Evolutionary conservation across 202 grass and related monocot genomes (phyloP), one percentile per base, ranked within the genome.

Genomic region (Schoenoplectus tabernaemontani): DNA sequence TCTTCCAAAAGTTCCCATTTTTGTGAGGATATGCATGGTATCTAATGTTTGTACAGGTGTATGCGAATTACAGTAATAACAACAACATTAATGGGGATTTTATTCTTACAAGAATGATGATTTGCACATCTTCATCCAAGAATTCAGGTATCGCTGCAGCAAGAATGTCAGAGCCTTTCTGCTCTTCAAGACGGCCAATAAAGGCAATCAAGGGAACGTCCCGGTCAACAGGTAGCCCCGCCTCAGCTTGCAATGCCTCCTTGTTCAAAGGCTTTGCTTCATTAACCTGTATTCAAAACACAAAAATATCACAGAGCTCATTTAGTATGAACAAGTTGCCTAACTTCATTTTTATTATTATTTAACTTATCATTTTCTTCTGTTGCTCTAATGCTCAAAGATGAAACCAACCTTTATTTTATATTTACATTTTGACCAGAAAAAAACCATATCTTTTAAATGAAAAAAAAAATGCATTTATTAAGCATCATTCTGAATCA

Each of bases 91-190:
- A 36, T 36, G 4, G n/a, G n/a, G 64, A 75, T 53, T 19, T n/a
- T 5, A 19, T 64, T 23, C 75, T 58, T 81, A 96, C 92, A 59
- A 97, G 95, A 20, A 97, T 82, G 9, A 97, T 50, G 76, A 94
- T 83, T 91, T 97, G 95, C 15, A 92, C 86, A 59, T 94, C 23
- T 67, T 94, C 89, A 38, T 92, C 67, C 85, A 92, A 33, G 81
- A 92, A 46, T 88, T 86, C 47, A 20, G 84, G 84, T 54, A 97
- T 97, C 42, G 95, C 95, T 17, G 83, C 84, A 1, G 89, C 89
- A 53, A 97, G 87, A 78, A 97, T 83, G 81, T 97, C 94, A 15
- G 94, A 90, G 56, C 94, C 94, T 82, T 97, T 97, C 86, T 97
- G 94, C 68, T 97, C 94, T 81, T 97, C 94, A 12, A 97, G 73